phyloP scores from a whole-genome alignment of 495 filamentous ascomycete species.

The Pyrenula massariospora region DNA sequence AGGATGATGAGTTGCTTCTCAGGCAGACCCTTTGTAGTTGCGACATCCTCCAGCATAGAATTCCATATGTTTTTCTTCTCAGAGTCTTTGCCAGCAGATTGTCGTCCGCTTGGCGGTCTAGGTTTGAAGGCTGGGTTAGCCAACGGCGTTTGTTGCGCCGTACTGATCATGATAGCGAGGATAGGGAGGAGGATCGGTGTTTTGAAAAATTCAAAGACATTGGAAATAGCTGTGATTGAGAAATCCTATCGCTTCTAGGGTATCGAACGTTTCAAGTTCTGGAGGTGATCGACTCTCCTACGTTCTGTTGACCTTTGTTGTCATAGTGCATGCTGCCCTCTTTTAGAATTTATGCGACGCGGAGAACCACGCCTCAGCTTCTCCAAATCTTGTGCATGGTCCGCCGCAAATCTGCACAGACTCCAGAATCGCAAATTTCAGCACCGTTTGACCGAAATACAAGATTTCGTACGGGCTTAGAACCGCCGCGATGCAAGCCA shows the following conservation, averaged over 20 bases:
- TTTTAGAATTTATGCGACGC: background rate
- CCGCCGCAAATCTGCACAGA: too few relatives aligned
- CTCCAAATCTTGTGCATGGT: background rate
- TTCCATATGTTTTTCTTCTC: constrained; percentile 88
- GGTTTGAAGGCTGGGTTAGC: background rate
- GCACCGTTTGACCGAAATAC: too few relatives aligned
- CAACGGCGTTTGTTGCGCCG: background rate
- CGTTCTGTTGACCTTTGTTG: background rate
- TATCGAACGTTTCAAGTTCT: too few relatives aligned
- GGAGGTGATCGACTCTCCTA: too few relatives aligned
- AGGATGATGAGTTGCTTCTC: constrained; percentile 87
- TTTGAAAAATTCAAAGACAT: background rate
- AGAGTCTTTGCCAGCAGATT: constrained; percentile 51
- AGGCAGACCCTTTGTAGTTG: constrained; percentile 79
- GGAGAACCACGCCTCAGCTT: background rate
- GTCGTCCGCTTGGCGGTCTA: constrained; percentile 27
- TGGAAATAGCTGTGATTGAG: too few relatives aligned
- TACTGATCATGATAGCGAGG: constrained; percentile 6
- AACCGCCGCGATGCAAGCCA: constrained; percentile 67
- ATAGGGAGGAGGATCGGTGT: constrained; percentile 2
- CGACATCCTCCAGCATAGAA: constrained; percentile 80
- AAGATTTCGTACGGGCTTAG: too few relatives aligned
- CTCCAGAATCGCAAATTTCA: too few relatives aligned
- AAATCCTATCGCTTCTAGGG: too few relatives aligned
- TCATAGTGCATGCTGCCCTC: background rate